A percentile compares a stretch with the other conserved stretches of the same genome.
Evolutionary conservation across 345 rosid genomes (phyloP).

Genomic region (Arabis hirsuta): DNA sequence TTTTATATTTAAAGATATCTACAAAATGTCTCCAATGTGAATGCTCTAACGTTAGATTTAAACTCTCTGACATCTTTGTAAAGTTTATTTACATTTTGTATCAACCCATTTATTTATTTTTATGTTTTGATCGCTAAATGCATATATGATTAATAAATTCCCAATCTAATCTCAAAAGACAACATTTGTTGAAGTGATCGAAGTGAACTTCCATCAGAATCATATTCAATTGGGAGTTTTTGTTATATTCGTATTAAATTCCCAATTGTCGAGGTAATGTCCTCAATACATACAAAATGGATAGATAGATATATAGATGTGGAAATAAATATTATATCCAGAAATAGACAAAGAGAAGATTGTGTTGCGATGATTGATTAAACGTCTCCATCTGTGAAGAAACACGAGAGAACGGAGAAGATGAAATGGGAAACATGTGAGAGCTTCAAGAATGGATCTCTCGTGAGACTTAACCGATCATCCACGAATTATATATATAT

Average conservation of each 20-base stretch:
- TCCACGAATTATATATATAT: conserved; percentile 9
- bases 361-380: conserved; percentile 38
- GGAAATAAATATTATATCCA: conserved; percentile 23
- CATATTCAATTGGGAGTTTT: neutral
- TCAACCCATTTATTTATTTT: neutral
- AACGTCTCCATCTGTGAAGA: conserved; percentile 45
- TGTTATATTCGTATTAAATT: neutral
- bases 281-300: conserved; percentile 14
- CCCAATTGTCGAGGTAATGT: neutral
- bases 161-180: neutral
- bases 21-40: too few species aligned
- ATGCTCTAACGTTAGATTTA: conserved; percentile 11
- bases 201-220: conserved; percentile 16
- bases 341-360: conserved; percentile 20
- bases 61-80: conserved; percentile 21
- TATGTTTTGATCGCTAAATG: neutral
- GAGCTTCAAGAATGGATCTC: conserved; percentile 43
- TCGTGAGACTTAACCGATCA: conserved; percentile 50
- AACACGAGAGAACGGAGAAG: conserved; percentile 49
- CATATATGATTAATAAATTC: neutral
- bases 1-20: too few species aligned
- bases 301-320: neutral
- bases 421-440: conserved; percentile 48
- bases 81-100: conserved; percentile 13
- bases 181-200: conserved; percentile 3